Conservation (phyloP, 768 basidiomycete genomes). For the Naematelia encephala region DNA sequence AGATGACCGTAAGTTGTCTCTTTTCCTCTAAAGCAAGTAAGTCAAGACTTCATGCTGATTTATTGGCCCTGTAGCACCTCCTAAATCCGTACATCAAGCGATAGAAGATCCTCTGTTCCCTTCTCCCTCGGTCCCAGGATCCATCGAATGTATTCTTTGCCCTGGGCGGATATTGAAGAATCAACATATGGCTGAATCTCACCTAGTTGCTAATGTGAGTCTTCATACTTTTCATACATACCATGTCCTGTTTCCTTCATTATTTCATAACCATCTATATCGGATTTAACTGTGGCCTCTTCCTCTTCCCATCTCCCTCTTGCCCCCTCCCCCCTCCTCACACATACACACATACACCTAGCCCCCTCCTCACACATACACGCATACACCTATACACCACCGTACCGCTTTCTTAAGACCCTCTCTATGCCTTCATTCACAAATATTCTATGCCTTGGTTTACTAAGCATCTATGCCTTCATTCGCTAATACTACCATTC, state of each 20-base stretch:
- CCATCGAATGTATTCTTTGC: slow-evolving; percentile 33
- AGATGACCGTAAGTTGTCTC: neutral
- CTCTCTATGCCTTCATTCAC: too few relatives aligned
- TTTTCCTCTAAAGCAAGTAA: neutral
- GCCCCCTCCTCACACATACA: too few relatives aligned
- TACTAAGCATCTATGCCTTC: too few relatives aligned
- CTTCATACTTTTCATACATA: neutral
- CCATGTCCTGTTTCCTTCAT: neutral
- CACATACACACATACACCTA: too few relatives aligned
- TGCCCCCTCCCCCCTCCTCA: too few relatives aligned
- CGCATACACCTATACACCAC: too few relatives aligned
- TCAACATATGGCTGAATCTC: slow-evolving; percentile 22
- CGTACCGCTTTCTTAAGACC: too few relatives aligned
- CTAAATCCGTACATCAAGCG: slow-evolving; percentile 28
- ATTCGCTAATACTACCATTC: neutral
- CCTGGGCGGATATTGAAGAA: slow-evolving; percentile 33
- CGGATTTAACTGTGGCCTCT: neutral
- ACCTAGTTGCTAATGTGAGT: slow-evolving; percentile 31
- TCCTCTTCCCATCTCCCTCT: neutral
- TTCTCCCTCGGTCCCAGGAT: neutral
- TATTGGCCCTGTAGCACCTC: slow-evolving; percentile 14
- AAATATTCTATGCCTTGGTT: too few relatives aligned
- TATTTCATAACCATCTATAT: neutral
- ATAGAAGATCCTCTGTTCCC: slow-evolving; percentile 28
- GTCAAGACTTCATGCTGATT: neutral